phyloP scores from a whole-genome alignment of 2,329 filamentous ascomycete genomes.

The Neonectria hederae region DNA sequence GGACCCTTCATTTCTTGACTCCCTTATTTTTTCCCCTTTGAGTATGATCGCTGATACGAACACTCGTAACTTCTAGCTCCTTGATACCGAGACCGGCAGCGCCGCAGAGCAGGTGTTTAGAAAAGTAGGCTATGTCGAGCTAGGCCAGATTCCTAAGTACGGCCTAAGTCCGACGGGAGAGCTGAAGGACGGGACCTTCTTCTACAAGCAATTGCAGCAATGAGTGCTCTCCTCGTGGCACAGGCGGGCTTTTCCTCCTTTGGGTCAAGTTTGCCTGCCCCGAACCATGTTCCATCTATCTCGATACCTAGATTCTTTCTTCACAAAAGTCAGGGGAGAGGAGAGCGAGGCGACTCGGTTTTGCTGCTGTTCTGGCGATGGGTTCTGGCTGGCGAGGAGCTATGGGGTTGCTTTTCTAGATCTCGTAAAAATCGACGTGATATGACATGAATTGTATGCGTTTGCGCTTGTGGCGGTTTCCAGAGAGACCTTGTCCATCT shows the following conservation, averaged over 20 bases:
- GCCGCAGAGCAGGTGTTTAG: slow-evolving; percentile 63
- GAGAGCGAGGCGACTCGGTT: slow-evolving; percentile 42
- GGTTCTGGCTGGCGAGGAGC: slow-evolving; percentile 33
- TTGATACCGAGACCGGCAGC: slow-evolving; percentile 63
- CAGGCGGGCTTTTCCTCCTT: neutral
- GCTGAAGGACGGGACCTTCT: slow-evolving; percentile 62
- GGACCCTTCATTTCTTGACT: neutral
- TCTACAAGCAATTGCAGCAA: slow-evolving; percentile 64
- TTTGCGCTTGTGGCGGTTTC: neutral
- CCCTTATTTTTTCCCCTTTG: neutral
- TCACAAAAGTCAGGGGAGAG: slow-evolving; percentile 21
- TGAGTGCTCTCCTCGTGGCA: slow-evolving; percentile 9
- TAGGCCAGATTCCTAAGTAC: slow-evolving; percentile 65
- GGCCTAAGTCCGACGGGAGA: slow-evolving; percentile 59
- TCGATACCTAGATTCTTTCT: slow-evolving; percentile 30
- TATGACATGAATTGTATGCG: neutral
- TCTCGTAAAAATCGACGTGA: slow-evolving; percentile 24
- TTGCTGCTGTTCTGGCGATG: slow-evolving; percentile 34
- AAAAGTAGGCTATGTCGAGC: slow-evolving; percentile 64
- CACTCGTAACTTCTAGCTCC: slow-evolving; percentile 48
- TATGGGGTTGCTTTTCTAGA: slow-evolving; percentile 32
- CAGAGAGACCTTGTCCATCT: neutral
- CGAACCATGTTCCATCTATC: slow-evolving; percentile 8
- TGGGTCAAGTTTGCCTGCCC: neutral
- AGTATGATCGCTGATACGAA: neutral